Base-by-base conservation (phyloP, 106 monocot species). In the Dendrobium officinale region DNA sequence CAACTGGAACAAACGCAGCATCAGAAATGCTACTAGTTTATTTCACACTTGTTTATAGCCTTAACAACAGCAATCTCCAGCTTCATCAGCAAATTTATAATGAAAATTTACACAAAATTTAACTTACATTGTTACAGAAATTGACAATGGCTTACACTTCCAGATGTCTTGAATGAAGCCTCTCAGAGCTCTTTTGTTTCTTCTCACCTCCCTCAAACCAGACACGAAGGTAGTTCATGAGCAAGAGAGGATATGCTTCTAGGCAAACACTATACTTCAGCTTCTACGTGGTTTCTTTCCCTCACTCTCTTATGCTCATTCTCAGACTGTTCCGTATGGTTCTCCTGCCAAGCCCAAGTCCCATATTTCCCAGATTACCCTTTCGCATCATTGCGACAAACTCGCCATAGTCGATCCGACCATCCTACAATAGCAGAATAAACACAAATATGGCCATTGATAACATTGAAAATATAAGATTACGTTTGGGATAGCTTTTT, bases 301-400 rank as follows among this genome's bases (percentile, higher is more conserved):
- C 42, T 49, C 75, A 76, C 0, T 81, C 74, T 41, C 72, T 73
- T 27, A 22, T 81, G 51, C 26, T 76, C 26, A 81, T 75, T n/a
- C 75, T 75, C 42, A 81, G 42, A 44, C 75, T 81, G 11, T 76
- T 81, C 55, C 81, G 19, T 75, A 81, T 81, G 44, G 75, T 81
- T 43, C 81, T 33, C 55, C 78, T 24, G 42, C 78, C 83, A 26
- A 83, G 18, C 19, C 79, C 79, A 29, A 55, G 45, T 47, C 82
- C 82, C 77, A 83, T 54, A 49, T 55, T 75, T 68, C 82, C 82
- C 67, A 83, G 37, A 49, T 73, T 75, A 2, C 81, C 81, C 45
- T 81, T 81, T 76, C 27, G 75, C 81, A 76, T 81, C 81, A 81
- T 81, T n/a, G 81, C 76, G n/a, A 81, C 81, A 64, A 81, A 81